Percentiles rank a stretch among this genome's conserved stretches.
phyloP scores from a whole-genome alignment of 2,329 filamentous ascomycete species.

The Cadophora malorum region DNA sequence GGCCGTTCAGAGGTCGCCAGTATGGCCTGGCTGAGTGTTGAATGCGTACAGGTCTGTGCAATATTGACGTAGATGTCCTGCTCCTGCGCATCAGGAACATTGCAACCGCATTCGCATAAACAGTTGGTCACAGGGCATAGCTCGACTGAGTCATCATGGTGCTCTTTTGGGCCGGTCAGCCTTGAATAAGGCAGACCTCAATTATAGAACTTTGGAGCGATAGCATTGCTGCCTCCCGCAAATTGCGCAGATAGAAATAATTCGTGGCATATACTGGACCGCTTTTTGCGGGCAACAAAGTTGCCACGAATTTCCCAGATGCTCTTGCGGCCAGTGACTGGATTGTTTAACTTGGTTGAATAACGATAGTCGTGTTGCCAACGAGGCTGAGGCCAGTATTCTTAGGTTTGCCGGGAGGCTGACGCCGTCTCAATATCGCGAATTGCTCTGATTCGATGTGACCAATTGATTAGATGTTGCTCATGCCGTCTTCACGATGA shows the following conservation, averaged over 20 bases:
- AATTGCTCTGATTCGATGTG: neutral
- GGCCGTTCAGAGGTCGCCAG: neutral
- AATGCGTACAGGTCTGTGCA: neutral
- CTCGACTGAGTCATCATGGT: neutral
- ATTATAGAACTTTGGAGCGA: too few relatives aligned
- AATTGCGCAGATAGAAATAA: neutral
- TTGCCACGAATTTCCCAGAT: neutral
- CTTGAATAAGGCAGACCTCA: conserved; percentile 10
- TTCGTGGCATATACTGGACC: neutral
- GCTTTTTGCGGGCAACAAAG: neutral
- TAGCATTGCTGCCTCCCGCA: neutral
- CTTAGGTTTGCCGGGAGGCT: neutral
- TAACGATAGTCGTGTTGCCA: neutral
- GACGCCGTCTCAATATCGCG: neutral
- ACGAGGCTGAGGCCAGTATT: neutral
- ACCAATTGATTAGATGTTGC: too few relatives aligned
- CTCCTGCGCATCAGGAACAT: neutral
- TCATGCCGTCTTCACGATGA: neutral
- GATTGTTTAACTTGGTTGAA: neutral
- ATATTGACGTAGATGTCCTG: neutral
- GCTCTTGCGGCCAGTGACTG: neutral
- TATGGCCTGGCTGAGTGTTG: conserved; percentile 2
- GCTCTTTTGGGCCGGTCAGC: conserved; percentile 3
- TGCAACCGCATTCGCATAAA: conserved; percentile 3
- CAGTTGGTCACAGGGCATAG: neutral